Evolutionary conservation across 2,329 filamentous ascomycete genomes (phyloP).

Genomic region (Ceratocystis cubensis): DNA sequence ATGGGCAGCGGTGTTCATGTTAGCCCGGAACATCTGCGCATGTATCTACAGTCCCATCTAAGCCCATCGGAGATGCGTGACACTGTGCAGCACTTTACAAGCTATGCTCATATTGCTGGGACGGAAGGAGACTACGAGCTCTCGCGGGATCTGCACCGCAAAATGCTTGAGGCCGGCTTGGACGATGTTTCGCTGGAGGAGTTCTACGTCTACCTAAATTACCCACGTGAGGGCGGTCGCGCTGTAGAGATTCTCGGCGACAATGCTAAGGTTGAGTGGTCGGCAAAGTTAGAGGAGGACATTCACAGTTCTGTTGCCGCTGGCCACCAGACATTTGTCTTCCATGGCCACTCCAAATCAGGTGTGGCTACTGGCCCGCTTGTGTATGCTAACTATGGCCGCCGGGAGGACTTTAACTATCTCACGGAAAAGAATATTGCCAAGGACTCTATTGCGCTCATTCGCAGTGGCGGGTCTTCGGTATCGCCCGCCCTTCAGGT

Average conservation of each 20-base stretch:
- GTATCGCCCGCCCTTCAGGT: constrained; percentile 67
- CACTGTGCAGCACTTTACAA: constrained; percentile 63
- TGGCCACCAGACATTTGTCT: constrained; percentile 60
- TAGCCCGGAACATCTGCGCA: constrained; percentile 68
- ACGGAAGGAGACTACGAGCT: constrained; percentile 83
- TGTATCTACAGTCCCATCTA: constrained; percentile 60
- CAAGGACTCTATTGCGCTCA: constrained; percentile 66
- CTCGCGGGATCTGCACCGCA: constrained; percentile 69
- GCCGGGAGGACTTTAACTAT: constrained; percentile 65
- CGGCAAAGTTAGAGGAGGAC: constrained; percentile 70
- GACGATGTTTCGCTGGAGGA: constrained; percentile 66
- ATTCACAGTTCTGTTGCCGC: constrained; percentile 45
- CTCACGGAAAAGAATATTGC: constrained; percentile 60
- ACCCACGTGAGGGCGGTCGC: constrained; percentile 64
- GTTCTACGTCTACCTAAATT: constrained; percentile 86
- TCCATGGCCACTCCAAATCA: constrained; percentile 78
- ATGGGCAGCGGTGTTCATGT: constrained; percentile 57
- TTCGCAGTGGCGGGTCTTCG: constrained; percentile 66
- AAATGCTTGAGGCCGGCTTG: constrained; percentile 59
- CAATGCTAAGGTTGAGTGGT: constrained; percentile 53
- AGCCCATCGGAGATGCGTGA: constrained; percentile 58
- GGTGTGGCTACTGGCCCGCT: constrained; percentile 78
- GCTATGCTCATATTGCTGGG: constrained; percentile 83
- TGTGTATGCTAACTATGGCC: constrained; percentile 87
- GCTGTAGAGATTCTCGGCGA: constrained; percentile 67